Conservation (phyloP, 495 filamentous ascomycete genomes). For the Usnea hakonensis region DNA sequence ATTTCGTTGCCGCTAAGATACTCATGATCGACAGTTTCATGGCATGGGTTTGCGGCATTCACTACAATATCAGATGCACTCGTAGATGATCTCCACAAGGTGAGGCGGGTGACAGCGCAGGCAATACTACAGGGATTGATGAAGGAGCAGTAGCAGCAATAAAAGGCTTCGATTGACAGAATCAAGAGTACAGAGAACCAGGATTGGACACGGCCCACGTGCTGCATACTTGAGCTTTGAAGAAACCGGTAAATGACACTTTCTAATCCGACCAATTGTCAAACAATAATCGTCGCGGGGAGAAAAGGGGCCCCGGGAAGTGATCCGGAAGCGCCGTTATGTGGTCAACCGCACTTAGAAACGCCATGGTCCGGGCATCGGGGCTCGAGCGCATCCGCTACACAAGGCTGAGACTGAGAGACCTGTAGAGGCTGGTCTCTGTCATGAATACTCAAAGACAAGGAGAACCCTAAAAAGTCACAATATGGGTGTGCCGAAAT, state of each 20-base stretch:
- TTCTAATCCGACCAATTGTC: no score
- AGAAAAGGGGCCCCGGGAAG: background rate
- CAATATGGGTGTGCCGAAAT: background rate
- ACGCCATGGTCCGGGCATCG: no score
- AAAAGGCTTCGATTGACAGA: background rate
- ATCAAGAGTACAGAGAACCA: background rate
- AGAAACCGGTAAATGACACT: no score
- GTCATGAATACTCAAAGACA: background rate
- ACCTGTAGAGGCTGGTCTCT: background rate
- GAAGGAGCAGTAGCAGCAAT: background rate
- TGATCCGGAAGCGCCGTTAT: background rate
- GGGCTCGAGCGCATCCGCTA: no score
- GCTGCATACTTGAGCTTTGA: no score
- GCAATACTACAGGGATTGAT: background rate
- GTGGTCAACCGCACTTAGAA: no score
- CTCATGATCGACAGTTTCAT: background rate
- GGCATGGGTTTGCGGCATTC: background rate
- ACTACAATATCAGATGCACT: background rate
- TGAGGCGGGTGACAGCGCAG: no score
- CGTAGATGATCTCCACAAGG: no score
- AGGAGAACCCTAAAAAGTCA: background rate
- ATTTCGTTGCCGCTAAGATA: background rate
- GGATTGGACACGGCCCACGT: background rate
- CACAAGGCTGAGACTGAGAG: background rate
- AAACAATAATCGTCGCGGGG: no score